phyloP scores from a whole-genome alignment of 192 early-diverging fungal species.

The Mortierella alpina region DNA sequence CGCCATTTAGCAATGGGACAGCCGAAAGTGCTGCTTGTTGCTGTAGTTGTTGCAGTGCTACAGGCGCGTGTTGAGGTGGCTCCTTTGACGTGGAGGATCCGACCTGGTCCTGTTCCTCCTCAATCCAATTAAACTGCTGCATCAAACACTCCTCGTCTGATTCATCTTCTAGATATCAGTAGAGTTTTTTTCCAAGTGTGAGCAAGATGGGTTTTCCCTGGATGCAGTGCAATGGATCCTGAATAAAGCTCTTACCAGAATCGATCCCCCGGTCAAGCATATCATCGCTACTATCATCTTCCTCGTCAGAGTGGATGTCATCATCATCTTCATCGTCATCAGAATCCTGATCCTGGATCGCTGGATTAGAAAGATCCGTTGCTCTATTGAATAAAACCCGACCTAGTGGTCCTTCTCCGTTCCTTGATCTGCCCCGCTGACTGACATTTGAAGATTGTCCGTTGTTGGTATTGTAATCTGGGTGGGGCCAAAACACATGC shows the following conservation, averaged over 20 bases:
- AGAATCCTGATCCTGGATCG: neutral
- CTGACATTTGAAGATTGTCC: constrained; percentile 1
- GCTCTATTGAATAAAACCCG: constrained; percentile 37
- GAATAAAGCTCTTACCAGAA: constrained; percentile 9
- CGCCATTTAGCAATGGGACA: neutral
- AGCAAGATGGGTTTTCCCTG: neutral
- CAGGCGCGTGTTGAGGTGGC: neutral
- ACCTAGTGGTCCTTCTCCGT: neutral
- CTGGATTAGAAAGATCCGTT: constrained; percentile 12
- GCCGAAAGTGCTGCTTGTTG: neutral
- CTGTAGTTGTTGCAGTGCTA: constrained; percentile 8
- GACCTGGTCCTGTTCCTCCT: constrained; percentile 36
- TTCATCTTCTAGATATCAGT: constrained; percentile 34
- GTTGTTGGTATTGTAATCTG: constrained; percentile 11
- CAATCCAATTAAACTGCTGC: constrained; percentile 56
- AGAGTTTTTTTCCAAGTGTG: neutral
- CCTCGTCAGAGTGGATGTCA: constrained; percentile 8
- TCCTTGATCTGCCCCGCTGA: constrained; percentile 2
- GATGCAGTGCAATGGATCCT: too few relatives aligned
- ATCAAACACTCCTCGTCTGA: constrained; percentile 54
- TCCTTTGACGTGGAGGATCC: neutral
- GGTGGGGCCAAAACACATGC: constrained; percentile 42
- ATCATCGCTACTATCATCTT: constrained; percentile 38
- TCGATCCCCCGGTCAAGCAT: constrained; percentile 34
- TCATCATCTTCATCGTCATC: constrained; percentile 10